Percentiles rank a stretch among this genome's conserved stretches.
phyloP scores from a whole-genome alignment of 768 basidiomycete species.

The Tylopilus subfusipes region DNA sequence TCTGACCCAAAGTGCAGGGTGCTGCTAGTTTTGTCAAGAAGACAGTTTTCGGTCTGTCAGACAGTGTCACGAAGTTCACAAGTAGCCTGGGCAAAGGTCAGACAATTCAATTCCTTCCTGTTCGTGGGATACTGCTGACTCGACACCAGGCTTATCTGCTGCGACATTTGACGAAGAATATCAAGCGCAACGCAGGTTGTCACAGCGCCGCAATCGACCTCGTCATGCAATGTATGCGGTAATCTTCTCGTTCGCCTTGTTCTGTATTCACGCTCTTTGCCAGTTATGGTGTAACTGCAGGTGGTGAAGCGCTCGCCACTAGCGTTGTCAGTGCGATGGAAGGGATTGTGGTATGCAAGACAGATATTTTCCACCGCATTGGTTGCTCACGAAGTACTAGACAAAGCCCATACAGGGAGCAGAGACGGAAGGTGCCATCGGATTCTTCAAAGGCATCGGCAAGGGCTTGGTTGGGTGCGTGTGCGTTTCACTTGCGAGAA shows the following conservation, averaged over 20 bases:
- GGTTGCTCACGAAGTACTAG: conserved; percentile 38
- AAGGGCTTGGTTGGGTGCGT: conserved; percentile 90
- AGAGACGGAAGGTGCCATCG: conserved; percentile 87
- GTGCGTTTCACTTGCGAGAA: neutral
- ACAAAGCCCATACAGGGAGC: conserved; percentile 98
- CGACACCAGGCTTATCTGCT: conserved; percentile 77
- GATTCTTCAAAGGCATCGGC: conserved; percentile 97
- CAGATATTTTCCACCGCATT: conserved; percentile 2
- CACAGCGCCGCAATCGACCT: conserved; percentile 89
- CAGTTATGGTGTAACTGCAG: conserved; percentile 94
- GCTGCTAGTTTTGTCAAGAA: conserved; percentile 99
- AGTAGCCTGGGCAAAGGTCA: conserved; percentile 94
- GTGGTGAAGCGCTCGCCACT: conserved; percentile 89
- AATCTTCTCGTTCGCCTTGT: neutral
- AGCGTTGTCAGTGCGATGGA: conserved; percentile 96
- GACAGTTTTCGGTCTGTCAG: conserved; percentile 93
- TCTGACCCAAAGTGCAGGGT: conserved; percentile 51
- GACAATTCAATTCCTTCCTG: neutral
- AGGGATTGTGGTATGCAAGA: conserved; percentile 72
- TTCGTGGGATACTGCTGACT: neutral
- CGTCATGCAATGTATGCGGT: conserved; percentile 83
- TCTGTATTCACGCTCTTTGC: neutral
- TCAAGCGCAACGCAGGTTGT: conserved; percentile 83
- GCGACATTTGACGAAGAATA: conserved; percentile 97
- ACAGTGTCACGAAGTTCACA: conserved; percentile 97